A percentile compares a stretch with the other conserved stretches of the same genome.
Conservation (phyloP, 208 protist genomes). For the Wallacemonas sp. region DNA sequence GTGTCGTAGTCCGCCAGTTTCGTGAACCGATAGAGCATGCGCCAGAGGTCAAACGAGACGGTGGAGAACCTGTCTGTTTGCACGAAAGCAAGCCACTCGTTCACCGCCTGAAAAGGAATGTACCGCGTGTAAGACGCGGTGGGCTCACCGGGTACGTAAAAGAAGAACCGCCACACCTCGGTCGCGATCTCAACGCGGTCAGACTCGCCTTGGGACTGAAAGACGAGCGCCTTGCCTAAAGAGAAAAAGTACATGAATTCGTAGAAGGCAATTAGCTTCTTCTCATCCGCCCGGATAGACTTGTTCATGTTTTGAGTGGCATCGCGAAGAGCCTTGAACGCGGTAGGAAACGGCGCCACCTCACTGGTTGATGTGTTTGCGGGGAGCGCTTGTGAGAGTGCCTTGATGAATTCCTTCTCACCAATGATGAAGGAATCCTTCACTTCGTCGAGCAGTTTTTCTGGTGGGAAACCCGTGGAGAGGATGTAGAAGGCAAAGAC, state of each 20-base stretch:
- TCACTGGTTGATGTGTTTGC: constrained; percentile 1
- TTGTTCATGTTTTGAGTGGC: constrained; percentile 29
- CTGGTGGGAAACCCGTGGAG: constrained; percentile 17
- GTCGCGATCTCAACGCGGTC: constrained; percentile 42
- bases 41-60: constrained; percentile 70
- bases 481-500: constrained; percentile 52
- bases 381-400: constrained; percentile 17
- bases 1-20: constrained; percentile 42
- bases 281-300: constrained; percentile 22
- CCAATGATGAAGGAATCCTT: constrained; percentile 37
- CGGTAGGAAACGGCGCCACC: constrained; percentile 24
- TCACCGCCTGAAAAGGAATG: constrained; percentile 39
- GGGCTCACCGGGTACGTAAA: constrained; percentile 24
- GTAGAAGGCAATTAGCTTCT: constrained; percentile 47
- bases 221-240: constrained; percentile 7
- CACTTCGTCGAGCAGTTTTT: not conserved
- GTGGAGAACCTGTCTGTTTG: constrained; percentile 16
- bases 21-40: constrained; percentile 67
- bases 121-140: constrained; percentile 36
- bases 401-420: constrained; percentile 46
- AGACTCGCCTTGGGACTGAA: constrained; percentile 25
- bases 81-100: constrained; percentile 67
- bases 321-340: constrained; percentile 28
- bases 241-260: constrained; percentile 63
- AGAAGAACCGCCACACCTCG: constrained; percentile 77